Evolutionary conservation across 106 monocot species (phyloP).

Genomic region (Apostasia ramifera): DNA sequence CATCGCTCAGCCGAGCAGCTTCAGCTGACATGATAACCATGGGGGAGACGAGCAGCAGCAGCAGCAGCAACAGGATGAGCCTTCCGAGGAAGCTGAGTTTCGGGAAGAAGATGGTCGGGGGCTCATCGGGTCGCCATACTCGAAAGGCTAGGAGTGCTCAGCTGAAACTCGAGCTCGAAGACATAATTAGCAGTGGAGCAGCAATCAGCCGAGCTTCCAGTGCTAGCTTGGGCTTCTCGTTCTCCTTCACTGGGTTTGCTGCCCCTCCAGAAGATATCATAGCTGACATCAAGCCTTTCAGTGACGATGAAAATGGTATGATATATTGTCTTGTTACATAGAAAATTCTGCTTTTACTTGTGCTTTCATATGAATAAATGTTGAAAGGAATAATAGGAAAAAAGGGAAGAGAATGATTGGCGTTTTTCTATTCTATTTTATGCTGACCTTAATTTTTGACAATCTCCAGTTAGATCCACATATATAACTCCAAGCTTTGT

Average conservation of each 20-base stretch:
- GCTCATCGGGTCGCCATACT: conserved; percentile 39
- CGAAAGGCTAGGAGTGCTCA: conserved; percentile 58
- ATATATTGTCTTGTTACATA: too few relatives aligned
- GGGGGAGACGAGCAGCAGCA: neutral
- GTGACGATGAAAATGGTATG: conserved; percentile 34
- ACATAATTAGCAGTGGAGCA: conserved; percentile 38
- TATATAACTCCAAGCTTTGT: too few relatives aligned
- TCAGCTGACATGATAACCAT: conserved; percentile 37
- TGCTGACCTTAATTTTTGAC: too few relatives aligned
- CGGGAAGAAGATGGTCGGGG: conserved; percentile 26
- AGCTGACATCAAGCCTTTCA: conserved; percentile 25
- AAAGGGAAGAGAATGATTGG: too few relatives aligned
- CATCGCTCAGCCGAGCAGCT: conserved; percentile 36
- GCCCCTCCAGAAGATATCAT: conserved; percentile 44
- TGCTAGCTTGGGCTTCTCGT: conserved; percentile 72
- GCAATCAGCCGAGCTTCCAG: conserved; percentile 70
- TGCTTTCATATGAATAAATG: too few relatives aligned
- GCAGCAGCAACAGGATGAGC: conserved; percentile 1
- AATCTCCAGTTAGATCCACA: too few relatives aligned
- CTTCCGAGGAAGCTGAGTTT: neutral
- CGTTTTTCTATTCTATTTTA: too few relatives aligned
- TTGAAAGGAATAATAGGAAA: too few relatives aligned
- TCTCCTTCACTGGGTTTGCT: conserved; percentile 75
- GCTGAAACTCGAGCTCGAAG: conserved; percentile 66
- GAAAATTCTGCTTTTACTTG: too few relatives aligned